Base-by-base conservation (phyloP, 108 stramenopile genomes). In the Nitzschia inconspicua region DNA sequence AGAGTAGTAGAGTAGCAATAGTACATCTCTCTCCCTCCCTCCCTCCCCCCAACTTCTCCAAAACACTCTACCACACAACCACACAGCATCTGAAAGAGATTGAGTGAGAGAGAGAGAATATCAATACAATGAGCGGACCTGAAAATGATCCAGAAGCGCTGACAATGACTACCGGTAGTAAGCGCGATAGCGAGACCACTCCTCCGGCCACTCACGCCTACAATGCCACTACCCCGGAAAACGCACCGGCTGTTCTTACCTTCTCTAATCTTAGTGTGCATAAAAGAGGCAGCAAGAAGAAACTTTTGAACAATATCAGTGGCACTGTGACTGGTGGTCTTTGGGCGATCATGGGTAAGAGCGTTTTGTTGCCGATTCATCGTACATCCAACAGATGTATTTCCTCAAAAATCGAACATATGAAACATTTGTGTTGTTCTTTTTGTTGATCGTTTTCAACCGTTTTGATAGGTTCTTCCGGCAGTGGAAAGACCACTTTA, bases 331-430 rank as follows among this genome's bases (percentile, higher is more conserved):
- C 50, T 6, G 50, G 50, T 28, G 50, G 50, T 52, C 50, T 52
- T 28, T 52, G 50, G 50, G 50, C 50, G 6, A 52, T 52, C 20
- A 52, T 52, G 50, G 50, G 50, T 52, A n/a, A 52, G n/a, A n/a
- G 50, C 29, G 8, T 28, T 52, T 52, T 28, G 19, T 14, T 8
- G 8, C 19, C 8, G 46, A n/a, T 9, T 47, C 16, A 20, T 47
- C 10, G 10, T 8, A 37, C 13, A 37, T 8, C 8, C 36, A 37
- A 37, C 13, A 8, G 36, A 37, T 37, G 36, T 8, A 8, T 11
- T 11, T 13, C 8, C 36, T 11, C 8, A 11, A 39, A 9, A 11
- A 39, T 11, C 37, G 37, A 39, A 39, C 9, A 11, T 11, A 39
- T 39, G n/a, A n/a, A n/a, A n/a, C n/a, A n/a, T n/a, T n/a, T n/a